A percentile compares a stretch with the other conserved stretches of the same genome.
These are phyloP conservation scores for Cymbopogon flexuosus DNA, from an alignment of 202 grass and related monocot genomes.

Conservation along the genomic window DNA sequence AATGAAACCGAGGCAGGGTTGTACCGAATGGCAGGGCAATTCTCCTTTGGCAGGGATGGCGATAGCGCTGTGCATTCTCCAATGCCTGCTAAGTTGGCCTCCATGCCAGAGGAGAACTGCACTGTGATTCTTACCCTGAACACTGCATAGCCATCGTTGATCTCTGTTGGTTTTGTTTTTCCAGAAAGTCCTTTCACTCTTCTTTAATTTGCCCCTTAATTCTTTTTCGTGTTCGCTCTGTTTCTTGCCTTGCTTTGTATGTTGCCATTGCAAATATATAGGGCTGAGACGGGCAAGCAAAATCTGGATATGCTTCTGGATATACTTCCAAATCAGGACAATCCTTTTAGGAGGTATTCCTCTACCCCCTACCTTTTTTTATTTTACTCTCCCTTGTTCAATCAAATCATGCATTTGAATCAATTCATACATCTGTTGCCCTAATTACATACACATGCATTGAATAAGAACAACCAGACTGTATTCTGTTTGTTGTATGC, in stretches of 20 bases:
- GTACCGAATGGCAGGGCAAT: conserved; percentile 58
- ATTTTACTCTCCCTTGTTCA: neutral
- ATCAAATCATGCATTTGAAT: no score
- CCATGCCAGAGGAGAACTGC: conserved; percentile 59
- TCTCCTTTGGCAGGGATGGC: conserved; percentile 65
- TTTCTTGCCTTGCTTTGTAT: conserved; percentile 30
- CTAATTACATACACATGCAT: neutral
- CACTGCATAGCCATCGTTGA: neutral
- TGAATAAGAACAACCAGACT: conserved; percentile 12
- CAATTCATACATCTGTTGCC: conserved; percentile 11
- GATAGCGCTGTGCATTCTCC: neutral
- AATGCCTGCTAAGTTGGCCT: conserved; percentile 28
- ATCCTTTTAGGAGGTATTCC: conserved; percentile 48
- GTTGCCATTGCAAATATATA: conserved; percentile 36
- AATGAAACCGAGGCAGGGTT: conserved; percentile 24
- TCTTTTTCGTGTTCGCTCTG: neutral
- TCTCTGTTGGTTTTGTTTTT: neutral
- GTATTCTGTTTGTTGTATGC: conserved; percentile 14
- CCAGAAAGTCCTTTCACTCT: neutral
- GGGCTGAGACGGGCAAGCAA: neutral
- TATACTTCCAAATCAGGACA: conserved; percentile 55
- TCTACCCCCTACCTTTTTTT: neutral
- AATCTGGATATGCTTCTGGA: conserved; percentile 60
- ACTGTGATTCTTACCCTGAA: conserved; percentile 57
- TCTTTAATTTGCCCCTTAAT: neutral